Evolutionary conservation across 2,329 filamentous ascomycete species (phyloP).

Genomic region (Trichoderma atroviride): DNA sequence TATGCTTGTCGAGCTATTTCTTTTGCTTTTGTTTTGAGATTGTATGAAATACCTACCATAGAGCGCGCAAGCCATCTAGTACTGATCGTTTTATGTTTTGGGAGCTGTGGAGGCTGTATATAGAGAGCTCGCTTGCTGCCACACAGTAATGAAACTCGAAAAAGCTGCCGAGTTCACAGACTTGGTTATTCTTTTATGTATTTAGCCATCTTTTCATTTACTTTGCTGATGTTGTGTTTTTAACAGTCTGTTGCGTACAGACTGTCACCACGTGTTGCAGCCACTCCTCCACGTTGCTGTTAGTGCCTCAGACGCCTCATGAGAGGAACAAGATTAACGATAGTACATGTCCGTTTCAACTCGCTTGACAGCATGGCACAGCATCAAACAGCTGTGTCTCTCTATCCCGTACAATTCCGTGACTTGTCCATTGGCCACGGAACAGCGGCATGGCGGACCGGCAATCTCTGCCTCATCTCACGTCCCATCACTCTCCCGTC

Average conservation of each 20-base stretch:
- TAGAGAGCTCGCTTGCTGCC: neutral
- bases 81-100: neutral
- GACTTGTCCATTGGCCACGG: neutral
- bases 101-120: neutral
- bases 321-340: no score
- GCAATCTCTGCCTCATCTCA: neutral
- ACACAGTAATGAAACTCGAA: neutral
- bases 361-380: no score
- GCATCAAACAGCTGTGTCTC: no score
- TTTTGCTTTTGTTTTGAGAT: neutral
- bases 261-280: no score
- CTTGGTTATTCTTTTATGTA: neutral
- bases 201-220: no score
- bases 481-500: neutral
- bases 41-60: constrained; percentile 13
- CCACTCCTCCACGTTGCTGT: neutral
- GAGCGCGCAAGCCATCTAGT: constrained; percentile 3
- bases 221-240: no score
- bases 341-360: neutral
- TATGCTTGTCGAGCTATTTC: neutral
- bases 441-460: neutral
- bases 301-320: no score
- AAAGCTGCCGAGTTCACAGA: neutral
- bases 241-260: no score
- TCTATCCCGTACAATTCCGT: no score